Evolutionary conservation across 768 basidiomycete genomes (phyloP), one percentile per base, ranked within the genome.

Genomic region (Mrakia blollopis): DNA sequence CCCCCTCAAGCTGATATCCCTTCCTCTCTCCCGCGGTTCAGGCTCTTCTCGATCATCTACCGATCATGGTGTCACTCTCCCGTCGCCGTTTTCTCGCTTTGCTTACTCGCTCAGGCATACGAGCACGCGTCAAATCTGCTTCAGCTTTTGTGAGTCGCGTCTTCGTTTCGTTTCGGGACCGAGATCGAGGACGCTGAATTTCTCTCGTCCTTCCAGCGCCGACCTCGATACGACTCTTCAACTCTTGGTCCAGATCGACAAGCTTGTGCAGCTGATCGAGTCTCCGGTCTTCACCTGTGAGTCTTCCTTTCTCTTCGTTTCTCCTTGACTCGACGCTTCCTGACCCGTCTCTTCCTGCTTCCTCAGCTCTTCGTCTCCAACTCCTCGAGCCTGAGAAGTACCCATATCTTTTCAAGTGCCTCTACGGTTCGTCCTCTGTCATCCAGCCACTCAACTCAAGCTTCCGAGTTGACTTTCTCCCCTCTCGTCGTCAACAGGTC

Each of bases 61-160:
- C 88, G 93, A 28, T 98, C 94, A 28, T 99, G 97, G 97, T 98
- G 94, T 82, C 97, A 99, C 80, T 98, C 98, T 81, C 92, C 96
- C 1, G 95, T 98, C 61, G 91, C 97, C 0, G 94, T 94, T 0
- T 97, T 99, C 82, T 94, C 97, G 1, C 87, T 99, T 9, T 99
- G 97, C 83, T 87, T 99, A 39, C 87, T 99, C 35, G 97, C 97
- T 8, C 97, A 99, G 83, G 96, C 97, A 3, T 99, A 99, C 80
- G 97, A 99, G 83, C 97, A 99, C 83, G 97, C 96, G 1, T 96
- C 94, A 30, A 98, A 95, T 83, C 87, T 99, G 5, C 86, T 99
- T 25, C 91, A 93, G 78, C 98, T 97, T 78, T 98, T 99, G 96
- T 94, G 82, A 77, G 90, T 83, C 32, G 44, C 14, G 16, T 23